Evolutionary conservation across 176 grass and related monocot genomes (phyloP), one percentile per base, ranked within the genome.

Genomic region (Chloris gayana): DNA sequence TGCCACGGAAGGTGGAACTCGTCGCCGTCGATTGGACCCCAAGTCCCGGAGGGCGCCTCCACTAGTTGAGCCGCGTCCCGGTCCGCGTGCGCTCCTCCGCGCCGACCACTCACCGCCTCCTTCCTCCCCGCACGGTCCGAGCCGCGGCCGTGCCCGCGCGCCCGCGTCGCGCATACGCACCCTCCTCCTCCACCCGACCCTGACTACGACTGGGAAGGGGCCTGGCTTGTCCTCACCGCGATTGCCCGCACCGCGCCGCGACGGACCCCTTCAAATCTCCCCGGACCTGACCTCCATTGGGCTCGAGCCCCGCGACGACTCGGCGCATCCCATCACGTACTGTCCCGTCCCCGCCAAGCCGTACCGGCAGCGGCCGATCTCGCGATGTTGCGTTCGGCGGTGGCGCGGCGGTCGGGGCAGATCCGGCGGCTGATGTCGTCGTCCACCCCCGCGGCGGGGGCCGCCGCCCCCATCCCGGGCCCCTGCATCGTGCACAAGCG

Each of bases 401-500:
- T 60, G 56, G 85, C 75, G 46, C 82, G 85, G 80, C 79, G 88
- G 50, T 71, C 89, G 83, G 70, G 73, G 85, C 91, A 92, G 89
- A 85, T 84, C 71, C 89, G 89, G 41, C 59, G 91, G 34, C 50
- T 97, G 49, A 75, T 88, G 7, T 84, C 75, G 22, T 63, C 86
- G 49, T 85, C 91, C 67, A 85, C 76, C 9, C 77, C 86, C 30
- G 39, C 79, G 24, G 31, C 85, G 12, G 85, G 41, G n/a, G 74
- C 85, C 44, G 73, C 72, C 53, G 44, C 80, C 35, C 82, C 83
- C 74, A 72, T 97, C 30, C 80, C 85, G 25, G 94, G 87, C 0
- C 94, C 94, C 45, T 97, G 89, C 67, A 97, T 97, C 85, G 94
- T 97, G 67, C 87, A 85, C 85, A 97, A 94, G 87, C 87, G 94